Base-by-base conservation (phyloP, 2,329 filamentous ascomycete genomes). In the Apiospora koreana region DNA sequence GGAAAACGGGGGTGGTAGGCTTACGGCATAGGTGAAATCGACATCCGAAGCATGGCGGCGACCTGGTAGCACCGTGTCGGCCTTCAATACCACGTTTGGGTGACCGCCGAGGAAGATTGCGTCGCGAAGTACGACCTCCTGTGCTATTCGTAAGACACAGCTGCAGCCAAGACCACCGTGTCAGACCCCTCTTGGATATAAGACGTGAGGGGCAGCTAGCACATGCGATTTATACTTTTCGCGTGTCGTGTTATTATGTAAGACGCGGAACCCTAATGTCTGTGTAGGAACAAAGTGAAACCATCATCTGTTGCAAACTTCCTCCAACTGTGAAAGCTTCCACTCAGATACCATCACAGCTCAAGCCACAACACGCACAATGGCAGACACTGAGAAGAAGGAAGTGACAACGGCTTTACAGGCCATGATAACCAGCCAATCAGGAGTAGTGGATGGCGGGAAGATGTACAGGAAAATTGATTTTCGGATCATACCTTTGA, bases 401-500 rank as follows among this genome's bases (percentile, higher is more conserved):
- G 54, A 62, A 23, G 10, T 35, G 54, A 38, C 18, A 18, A n/a
- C 21, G 31, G 54, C 54, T 5, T 28, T 62, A 12, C 31, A 62
- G 18, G 54, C 18, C 8, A 18, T 62, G 31, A n/a, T 62, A 18
- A 9, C 54, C 21, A 62, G 31, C 18, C 54, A 38, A n/a, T 6
- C 31, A 5, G 54, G 9, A 1, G 9, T 18, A 3, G 54, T 67
- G 42, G 8, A 67, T 46, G 87, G 14, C 9, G 3, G 2, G 9
- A 18, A n/a, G 66, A 31, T 68, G 8, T 68, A 68, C 5, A 84
- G 85, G 71, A 89, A 86, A 78, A 85, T 91, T 66, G 88, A 91
- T 75, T 86, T 81, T 80, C 85, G 82, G 66, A 88, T 91, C 68
- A 82, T 91, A 43, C 89, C 89, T 0, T 81, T 91, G 68, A 89